phyloP scores from a whole-genome alignment of 75 land plant genomes.

The Picea glauca region DNA sequence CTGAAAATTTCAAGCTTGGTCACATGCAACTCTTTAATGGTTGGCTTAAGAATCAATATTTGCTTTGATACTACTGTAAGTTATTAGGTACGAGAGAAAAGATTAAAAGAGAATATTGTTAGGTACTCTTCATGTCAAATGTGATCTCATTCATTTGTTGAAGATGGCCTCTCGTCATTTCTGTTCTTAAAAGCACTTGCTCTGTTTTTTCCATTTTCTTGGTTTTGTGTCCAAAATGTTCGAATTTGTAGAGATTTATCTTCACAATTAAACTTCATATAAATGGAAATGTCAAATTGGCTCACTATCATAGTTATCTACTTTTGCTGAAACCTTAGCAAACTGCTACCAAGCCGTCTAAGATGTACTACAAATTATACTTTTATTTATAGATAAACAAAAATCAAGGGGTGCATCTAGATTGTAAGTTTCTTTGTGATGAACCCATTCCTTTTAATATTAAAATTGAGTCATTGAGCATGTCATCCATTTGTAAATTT shows the following conservation, averaged over 20 bases:
- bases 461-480: neutral
- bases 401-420: neutral
- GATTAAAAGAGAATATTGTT: too few relatives aligned
- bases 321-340: too few relatives aligned
- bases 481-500: neutral
- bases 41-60: too few relatives aligned
- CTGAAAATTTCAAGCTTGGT: too few relatives aligned
- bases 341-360: too few relatives aligned
- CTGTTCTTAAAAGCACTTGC: neutral
- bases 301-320: neutral
- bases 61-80: too few relatives aligned
- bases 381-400: neutral
- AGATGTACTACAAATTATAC: neutral
- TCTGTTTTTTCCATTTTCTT: neutral
- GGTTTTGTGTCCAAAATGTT: neutral
- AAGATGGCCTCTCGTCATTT: neutral
- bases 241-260: neutral
- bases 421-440: neutral
- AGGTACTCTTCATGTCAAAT: too few relatives aligned
- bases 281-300: neutral
- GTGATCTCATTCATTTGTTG: neutral
- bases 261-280: neutral
- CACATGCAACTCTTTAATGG: too few relatives aligned
- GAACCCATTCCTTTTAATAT: neutral
- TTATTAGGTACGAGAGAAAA: too few relatives aligned